Evolutionary conservation across 2,329 filamentous ascomycete genomes (phyloP).

Genomic region (Claviceps pazoutovae): DNA sequence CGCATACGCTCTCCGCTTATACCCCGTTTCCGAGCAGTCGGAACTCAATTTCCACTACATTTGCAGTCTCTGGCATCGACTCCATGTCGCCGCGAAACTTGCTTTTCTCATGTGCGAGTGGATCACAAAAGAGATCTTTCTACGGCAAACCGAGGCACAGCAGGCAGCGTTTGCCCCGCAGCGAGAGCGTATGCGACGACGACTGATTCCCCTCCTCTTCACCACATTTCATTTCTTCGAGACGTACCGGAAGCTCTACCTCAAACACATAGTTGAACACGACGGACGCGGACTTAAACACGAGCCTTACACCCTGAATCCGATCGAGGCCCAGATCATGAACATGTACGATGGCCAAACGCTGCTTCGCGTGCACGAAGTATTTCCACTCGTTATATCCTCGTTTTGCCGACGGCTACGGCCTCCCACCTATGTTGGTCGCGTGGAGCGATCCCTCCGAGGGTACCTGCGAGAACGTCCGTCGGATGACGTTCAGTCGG

Average conservation of each 20-base stretch:
- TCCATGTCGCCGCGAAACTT: slow-evolving; percentile 50
- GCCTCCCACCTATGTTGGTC: slow-evolving; percentile 50
- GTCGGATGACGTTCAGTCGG: slow-evolving; percentile 46
- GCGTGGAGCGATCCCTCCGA: slow-evolving; percentile 46
- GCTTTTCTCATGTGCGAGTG: slow-evolving; percentile 48
- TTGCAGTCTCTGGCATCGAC: slow-evolving; percentile 50
- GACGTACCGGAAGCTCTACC: slow-evolving; percentile 44
- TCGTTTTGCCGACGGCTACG: slow-evolving; percentile 49
- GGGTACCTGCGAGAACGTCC: slow-evolving; percentile 51
- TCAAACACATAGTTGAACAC: slow-evolving; percentile 40
- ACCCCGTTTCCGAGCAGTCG: slow-evolving; percentile 34
- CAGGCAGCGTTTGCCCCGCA: slow-evolving; percentile 45
- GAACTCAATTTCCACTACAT: slow-evolving; percentile 45
- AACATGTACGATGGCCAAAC: slow-evolving; percentile 51
- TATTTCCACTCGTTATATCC: slow-evolving; percentile 49
- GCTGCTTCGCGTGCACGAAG: slow-evolving; percentile 47
- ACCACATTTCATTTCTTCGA: slow-evolving; percentile 57
- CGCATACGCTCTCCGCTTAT: slow-evolving; percentile 44
- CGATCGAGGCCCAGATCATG: slow-evolving; percentile 49
- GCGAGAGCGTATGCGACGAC: slow-evolving; percentile 48
- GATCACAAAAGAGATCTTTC: slow-evolving; percentile 51
- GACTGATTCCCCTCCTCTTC: slow-evolving; percentile 49
- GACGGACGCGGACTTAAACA: slow-evolving; percentile 34
- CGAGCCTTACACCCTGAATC: slow-evolving; percentile 45
- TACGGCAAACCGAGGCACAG: slow-evolving; percentile 41